Evolutionary conservation across 1,139 yeast genomes (phyloP), one percentile per base, ranked within the genome.

Genomic region (Candida tunisiensis): DNA sequence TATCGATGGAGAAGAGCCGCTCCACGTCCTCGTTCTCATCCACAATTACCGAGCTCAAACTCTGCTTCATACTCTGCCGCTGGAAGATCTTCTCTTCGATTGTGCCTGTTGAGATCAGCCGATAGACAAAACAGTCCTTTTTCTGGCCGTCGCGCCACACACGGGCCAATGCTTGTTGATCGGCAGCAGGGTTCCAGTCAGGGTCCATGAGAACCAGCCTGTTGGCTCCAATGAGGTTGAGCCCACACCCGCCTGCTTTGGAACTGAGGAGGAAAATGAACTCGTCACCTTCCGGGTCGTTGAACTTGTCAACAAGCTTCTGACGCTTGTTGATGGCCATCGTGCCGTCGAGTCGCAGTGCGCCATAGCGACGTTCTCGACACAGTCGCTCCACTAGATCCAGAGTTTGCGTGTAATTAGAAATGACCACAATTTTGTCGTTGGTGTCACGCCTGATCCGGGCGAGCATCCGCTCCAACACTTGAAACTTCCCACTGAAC

Each of bases 141-240:
- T 80, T 85, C 46, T 88, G 98, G 0, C 98, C 98, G 55, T 88
- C 98, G 60, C 98, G 74, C 98, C 98, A 88, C 3, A 88, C 94
- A 50, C 98, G 68, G 0, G 98, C 98, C 34, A 88, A 60, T 0
- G 98, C 98, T 53, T 88, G 98, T 49, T 88, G 98, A 48, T 88
- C 98, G 3, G 95, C 78, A 0, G 98, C 98, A 0, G 98, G 98
- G 43, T 88, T 88, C 98, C 98, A 88, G 51, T 91, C 98, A 0
- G 98, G 98, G 47, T 88, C 99, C 43, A 88, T 62, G 31, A 88
- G 59, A 16, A 88, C 69, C 34, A 88, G 60, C 35, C 98, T 62
- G 42, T 91, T 88, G 7, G 98, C 99, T 7, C 98, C 98, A 42
- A 88, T 88, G 39, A 88, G 64, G 46, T 88, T 88, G 45, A 88